Base-by-base conservation (phyloP, 495 filamentous ascomycete genomes). In the Neurospora pannonica region DNA sequence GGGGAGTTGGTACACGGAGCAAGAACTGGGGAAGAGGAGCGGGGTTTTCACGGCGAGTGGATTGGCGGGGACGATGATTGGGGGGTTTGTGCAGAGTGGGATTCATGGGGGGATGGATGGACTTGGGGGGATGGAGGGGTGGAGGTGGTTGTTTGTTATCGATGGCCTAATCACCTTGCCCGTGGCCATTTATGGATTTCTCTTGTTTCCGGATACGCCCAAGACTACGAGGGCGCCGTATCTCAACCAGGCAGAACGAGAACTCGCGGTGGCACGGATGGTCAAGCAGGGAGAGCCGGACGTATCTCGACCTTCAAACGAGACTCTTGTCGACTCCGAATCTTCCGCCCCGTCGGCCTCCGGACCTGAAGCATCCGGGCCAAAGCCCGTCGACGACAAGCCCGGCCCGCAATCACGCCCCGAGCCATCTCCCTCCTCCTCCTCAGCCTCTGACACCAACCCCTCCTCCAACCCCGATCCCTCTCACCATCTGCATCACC, bases 61-160 rank as follows among this genome's bases (percentile, higher is more conserved):
- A 0, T 74, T 88, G 7, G 86, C 84, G 2, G 87, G 87, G 1
- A 87, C 83, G 8, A 84, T 89, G 77, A 82, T 85, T 40, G 84
- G 82, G 17, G 84, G 84, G 11, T 89, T 90, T 76, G 86, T 92
- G 71, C 89, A 91, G 78, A 87, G 85, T 2, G 89, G 87, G 2
- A 89, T 91, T 71, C 82, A 91, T 76, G 80, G 79, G 9, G 78
- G 79, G 34, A 76, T 92, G 74, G 76, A 92, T 75, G 87, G 87
- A 10, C n/a, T 76, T 73, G 4, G 75, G 81, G 38, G 89, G 89
- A 0, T 79, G 91, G 0, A 19, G 78, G 0, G 91, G 89, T 93
- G 90, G 91, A 80, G 89, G 21, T 92, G 91, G 91, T 76, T 92
- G 21, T 93, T 92, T 74, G 86, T 92, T 60, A 82, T 88, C 48